Base-by-base conservation (phyloP, 192 early-diverging fungal genomes). In the Geranomyces michiganensis region DNA sequence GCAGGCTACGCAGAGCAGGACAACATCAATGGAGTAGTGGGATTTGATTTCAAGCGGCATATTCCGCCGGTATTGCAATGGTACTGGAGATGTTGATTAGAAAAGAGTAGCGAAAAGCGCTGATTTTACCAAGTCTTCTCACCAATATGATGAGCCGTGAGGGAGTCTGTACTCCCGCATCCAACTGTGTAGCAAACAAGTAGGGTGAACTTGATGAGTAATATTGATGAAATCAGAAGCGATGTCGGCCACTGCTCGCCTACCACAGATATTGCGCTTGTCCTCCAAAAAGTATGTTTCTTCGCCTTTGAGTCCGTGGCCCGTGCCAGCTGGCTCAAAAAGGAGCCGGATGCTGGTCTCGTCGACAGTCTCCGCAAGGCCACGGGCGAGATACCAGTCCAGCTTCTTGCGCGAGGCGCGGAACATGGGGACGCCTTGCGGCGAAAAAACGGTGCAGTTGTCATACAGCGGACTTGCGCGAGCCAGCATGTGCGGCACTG, bases 281-380 rank as follows among this genome's bases (percentile, higher is more conserved):
- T 73, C 64, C 58, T 73, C 65, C 45, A 73, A 51, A 48, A 67
- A 73, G 43, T 73, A 73, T 41, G 36, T 41, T 7, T 26, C n/a
- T 24, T 53, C 51, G 21, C 55, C 64, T 15, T 45, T 46, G 1
- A 44, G n/a, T 6, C 21, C 17, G 27, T 56, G 53, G 10, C 72
- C 72, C 13, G 8, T 67, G 13, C 72, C 72, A 67, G 55, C 29
- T 10, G 72, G 64, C 29, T 55, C 27, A 26, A 73, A 73, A n/a
- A 55, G 30, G 29, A 73, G 65, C 17, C 44, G 72, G 30, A 73
- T 73, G 48, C 21, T 27, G 3, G 58, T 60, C 2, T 4, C 7
- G 58, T 33, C 8, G 29, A 32, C 58, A 29, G 58, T 32, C 24
- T 33, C 17, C 12, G 21, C 24, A 29, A 29, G 58, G 7, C 29